These are phyloP conservation scores for Wallacemonas sp. DNA, from an alignment of 208 protist species.

Conservation along the genomic window DNA sequence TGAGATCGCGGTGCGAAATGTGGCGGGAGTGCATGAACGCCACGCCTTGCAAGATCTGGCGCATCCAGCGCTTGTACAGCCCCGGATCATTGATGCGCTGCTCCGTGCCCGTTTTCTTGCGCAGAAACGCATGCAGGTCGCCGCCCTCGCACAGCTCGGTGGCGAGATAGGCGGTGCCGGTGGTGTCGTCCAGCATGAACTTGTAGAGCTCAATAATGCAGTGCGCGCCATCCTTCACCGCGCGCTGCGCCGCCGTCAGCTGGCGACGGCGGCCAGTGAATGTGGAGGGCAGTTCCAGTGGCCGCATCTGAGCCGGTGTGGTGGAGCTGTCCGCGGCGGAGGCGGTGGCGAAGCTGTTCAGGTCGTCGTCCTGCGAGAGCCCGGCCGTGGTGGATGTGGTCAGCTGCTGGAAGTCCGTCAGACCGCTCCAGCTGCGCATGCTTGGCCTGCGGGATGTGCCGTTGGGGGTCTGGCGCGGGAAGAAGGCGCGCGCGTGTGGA, in stretches of 20 bases:
- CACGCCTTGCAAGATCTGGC: conserved; percentile 63
- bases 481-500: conserved; percentile 5
- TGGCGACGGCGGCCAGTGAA: neutral
- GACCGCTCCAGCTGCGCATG: conserved; percentile 14
- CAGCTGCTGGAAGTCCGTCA: conserved; percentile 11
- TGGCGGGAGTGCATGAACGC: conserved; percentile 70
- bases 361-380: conserved; percentile 13
- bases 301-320: neutral
- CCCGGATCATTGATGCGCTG: conserved; percentile 34
- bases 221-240: conserved; percentile 22
- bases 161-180: conserved; percentile 91
- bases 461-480: neutral
- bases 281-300: neutral
- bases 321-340: conserved; percentile 5
- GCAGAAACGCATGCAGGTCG: conserved; percentile 95
- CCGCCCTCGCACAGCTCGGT: conserved; percentile 96
- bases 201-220: conserved; percentile 93
- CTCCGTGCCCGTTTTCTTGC: conserved; percentile 22
- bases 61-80: conserved; percentile 66
- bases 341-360: conserved; percentile 10
- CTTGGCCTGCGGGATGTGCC: conserved; percentile 4
- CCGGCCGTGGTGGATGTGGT: conserved; percentile 14
- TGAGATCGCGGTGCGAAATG: conserved; percentile 63
- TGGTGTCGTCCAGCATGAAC: conserved; percentile 88
- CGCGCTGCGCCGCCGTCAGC: conserved; percentile 3